Evolutionary conservation across 2,329 filamentous ascomycete genomes (phyloP), one percentile per base, ranked within the genome.

Genomic region (Penicillium frequentans): DNA sequence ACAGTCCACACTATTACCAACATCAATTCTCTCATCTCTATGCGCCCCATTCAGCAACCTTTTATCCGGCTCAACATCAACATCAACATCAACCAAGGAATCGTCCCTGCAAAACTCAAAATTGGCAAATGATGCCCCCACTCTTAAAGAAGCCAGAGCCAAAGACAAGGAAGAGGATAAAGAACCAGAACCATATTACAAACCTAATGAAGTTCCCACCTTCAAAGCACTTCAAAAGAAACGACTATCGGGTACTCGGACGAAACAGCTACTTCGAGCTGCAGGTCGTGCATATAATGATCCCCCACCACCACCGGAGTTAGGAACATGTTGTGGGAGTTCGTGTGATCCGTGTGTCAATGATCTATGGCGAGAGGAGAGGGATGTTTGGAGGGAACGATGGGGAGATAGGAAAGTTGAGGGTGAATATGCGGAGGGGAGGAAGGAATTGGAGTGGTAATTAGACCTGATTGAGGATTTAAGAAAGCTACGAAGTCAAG

Each of bases 311-410:
- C 67, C 64, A 13, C 70, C 70, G 14, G 71, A 64, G 3, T 55
- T 72, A 14, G 71, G 71, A 1, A 62, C 65, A 13, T 74, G 71
- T n/a, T 74, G 71, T 61, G 71, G 71, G 27, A 73, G 71, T 33
- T 72, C 71, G 47, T 74, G 71, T 52, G 71, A 73, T 58, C 71
- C 71, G 6, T 74, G 71, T 45, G 71, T 74, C 37, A 72, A 60
- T 57, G 70, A 72, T 64, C 48, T 74, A 2, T 74, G 71, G 71
- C 63, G 58, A 48, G 68, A 74, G 61, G 71, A 74, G 57, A 54
- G 70, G 58, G 63, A 60, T 10, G 64, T 68, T 49, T 74, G 71
- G 71, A 68, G 64, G 58, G 71, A 72, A 57, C 62, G 69, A 31
- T 74, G 71, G 71, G 70, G 71, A 8, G 62, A 64, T 52, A 44